Base-by-base conservation (phyloP, 345 rosid genomes). In the Salix exigua region DNA sequence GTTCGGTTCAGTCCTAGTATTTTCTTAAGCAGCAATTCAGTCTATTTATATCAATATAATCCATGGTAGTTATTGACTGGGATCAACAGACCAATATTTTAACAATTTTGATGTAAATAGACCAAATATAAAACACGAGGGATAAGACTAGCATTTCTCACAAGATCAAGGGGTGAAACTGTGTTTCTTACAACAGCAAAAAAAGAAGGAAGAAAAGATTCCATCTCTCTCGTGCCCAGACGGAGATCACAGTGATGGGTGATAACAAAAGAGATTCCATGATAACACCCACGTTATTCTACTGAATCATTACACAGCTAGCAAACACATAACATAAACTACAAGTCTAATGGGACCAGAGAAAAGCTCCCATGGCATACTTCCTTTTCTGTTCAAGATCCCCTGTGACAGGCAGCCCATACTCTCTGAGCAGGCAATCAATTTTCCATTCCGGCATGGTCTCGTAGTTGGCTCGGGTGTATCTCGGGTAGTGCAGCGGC, bases 351-450 rank as follows among this genome's bases (percentile, higher is more conserved):
- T 35, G 40, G 13, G 74, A 66, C 81, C 81, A 77, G 4, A 82
- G 73, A 46, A 75, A 79, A 42, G 82, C 71, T 37, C 80, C 77
- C 11, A 71, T 72, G 68, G 73, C 75, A 48, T 75, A 79, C 61
- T 72, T 79, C 80, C 85, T 68, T 71, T 75, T 78, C 66, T 68
- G 48, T 3, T 73, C 78, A 7, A 82, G 62, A 16, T 28, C n/a
- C 14, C 66, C 75, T 7, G 14, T 9, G 30, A n/a, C 14, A 0
- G 66, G n/a, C 37, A 37, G 33, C 18, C 66, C 46, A 7, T 72
- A 53, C 13, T 72, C 31, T 2, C 33, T 53, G 1, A 72, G 75
- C 6, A 35, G 30, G 16, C 19, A 18, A 72, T 72, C 66, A 1
- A 33, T 66, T 23, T 11, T 23, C 50, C 64, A 7, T 17, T 72